A percentile compares a stretch with the other conserved stretches of the same genome.
phyloP scores from a whole-genome alignment of 208 protist genomes.

The Crithidia sp. region DNA sequence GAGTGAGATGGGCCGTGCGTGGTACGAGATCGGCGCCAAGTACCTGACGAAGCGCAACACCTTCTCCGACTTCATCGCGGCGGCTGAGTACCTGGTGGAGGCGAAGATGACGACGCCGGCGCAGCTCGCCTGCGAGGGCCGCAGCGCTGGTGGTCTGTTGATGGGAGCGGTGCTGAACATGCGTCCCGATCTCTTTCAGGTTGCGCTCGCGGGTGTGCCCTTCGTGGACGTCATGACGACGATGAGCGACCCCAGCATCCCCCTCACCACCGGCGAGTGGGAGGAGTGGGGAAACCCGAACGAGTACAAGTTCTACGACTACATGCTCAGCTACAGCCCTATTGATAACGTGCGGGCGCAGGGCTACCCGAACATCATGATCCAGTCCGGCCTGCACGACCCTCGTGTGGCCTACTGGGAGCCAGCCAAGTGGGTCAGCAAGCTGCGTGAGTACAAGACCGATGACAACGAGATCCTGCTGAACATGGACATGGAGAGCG shows the following conservation, averaged over 20 bases:
- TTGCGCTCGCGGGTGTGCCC: constrained; percentile 86
- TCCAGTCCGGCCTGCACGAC: constrained; percentile 88
- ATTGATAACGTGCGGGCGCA: constrained; percentile 92
- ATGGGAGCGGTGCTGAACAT: constrained; percentile 94
- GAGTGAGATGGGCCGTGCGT: constrained; percentile 90
- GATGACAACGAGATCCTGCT: constrained; percentile 83
- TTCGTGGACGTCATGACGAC: constrained; percentile 96
- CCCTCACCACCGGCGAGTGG: constrained; percentile 92
- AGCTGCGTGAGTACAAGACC: constrained; percentile 84
- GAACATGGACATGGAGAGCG: constrained; percentile 91
- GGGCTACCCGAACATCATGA: constrained; percentile 83
- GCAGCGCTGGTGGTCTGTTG: constrained; percentile 93
- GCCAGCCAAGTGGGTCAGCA: constrained; percentile 90
- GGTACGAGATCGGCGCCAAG: constrained; percentile 93
- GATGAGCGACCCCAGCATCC: constrained; percentile 93
- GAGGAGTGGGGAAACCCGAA: constrained; percentile 97
- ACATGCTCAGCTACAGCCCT: constrained; percentile 95
- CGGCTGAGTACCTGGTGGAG: constrained; percentile 88
- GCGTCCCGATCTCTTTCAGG: constrained; percentile 88
- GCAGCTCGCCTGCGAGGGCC: constrained; percentile 89
- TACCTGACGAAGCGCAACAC: constrained; percentile 95
- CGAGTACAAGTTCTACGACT: constrained; percentile 93
- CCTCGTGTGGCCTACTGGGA: constrained; percentile 94
- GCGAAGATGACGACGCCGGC: constrained; percentile 58
- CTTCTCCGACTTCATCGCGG: constrained; percentile 93